Evolutionary conservation across 352 stramenopile genomes (phyloP).

Genomic region (Phytophthora tentaculata): DNA sequence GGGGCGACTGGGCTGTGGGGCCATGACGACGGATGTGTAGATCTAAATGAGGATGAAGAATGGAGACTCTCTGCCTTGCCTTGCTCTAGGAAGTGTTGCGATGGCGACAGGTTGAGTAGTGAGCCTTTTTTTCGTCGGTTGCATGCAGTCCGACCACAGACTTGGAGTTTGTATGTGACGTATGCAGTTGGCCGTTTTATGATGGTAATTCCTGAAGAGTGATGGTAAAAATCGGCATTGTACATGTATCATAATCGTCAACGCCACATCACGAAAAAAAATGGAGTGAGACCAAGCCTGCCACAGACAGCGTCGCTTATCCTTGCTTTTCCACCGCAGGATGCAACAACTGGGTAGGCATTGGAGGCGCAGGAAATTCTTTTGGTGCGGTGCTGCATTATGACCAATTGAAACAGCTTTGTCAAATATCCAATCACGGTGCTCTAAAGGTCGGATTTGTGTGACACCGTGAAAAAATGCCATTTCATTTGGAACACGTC

Average conservation of each 20-base stretch:
- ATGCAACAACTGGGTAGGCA: not conserved
- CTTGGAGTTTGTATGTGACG: slow-evolving; percentile 23
- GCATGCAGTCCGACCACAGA: slow-evolving; percentile 21
- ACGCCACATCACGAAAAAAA: not conserved
- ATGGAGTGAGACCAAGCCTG: too few species aligned
- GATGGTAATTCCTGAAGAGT: not conserved
- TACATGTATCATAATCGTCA: slow-evolving; percentile 17
- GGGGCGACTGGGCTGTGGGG: slow-evolving; percentile 12
- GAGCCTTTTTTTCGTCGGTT: slow-evolving; percentile 3
- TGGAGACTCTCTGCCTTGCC: slow-evolving; percentile 10
- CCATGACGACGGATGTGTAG: slow-evolving; percentile 9
- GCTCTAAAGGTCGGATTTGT: not conserved
- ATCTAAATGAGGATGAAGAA: not conserved
- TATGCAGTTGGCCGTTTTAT: slow-evolving; percentile 12
- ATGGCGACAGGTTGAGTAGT: slow-evolving; percentile 22
- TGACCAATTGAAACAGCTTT: not conserved
- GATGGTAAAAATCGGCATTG: slow-evolving; percentile 6
- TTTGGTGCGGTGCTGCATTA: not conserved
- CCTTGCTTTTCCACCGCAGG: too few species aligned
- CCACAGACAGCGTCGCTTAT: too few species aligned
- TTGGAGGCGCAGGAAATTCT: too few species aligned
- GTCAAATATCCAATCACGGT: slow-evolving; percentile 2
- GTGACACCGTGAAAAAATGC: slow-evolving; percentile 18
- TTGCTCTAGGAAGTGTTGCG: not conserved
- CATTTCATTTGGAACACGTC: slow-evolving; percentile 33